These are phyloP conservation scores for Penicillium brasilianum DNA, from an alignment of 2,329 filamentous ascomycete species.

Conservation along the genomic window DNA sequence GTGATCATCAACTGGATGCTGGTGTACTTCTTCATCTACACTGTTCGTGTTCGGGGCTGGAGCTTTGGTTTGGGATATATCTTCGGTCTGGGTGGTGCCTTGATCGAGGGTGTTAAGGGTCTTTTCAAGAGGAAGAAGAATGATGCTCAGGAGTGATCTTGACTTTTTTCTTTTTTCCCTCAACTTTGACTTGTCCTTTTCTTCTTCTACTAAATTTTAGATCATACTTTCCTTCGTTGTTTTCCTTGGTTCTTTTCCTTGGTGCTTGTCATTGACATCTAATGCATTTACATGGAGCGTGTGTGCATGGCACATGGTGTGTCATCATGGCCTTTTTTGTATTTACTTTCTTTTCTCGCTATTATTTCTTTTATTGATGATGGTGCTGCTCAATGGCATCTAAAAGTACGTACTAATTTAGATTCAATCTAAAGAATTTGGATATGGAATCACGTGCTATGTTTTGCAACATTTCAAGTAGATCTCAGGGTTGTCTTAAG, in stretches of 20 bases:
- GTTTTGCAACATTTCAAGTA: too few relatives aligned
- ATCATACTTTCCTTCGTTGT: background rate
- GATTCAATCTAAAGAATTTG: background rate
- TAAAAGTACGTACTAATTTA: background rate
- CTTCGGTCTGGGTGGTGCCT: constrained; percentile 56
- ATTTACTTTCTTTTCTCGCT: background rate
- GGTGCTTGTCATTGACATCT: constrained; percentile 10
- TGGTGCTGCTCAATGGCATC: background rate
- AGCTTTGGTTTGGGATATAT: constrained; percentile 68
- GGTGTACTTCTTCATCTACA: constrained; percentile 79
- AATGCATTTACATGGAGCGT: constrained; percentile 32
- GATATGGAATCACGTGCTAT: background rate
- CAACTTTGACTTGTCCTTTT: background rate
- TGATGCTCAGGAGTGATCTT: constrained; percentile 23
- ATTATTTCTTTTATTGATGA: background rate
- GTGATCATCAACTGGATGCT: constrained; percentile 72
- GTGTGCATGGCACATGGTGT: constrained; percentile 7
- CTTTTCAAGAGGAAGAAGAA: constrained; percentile 32
- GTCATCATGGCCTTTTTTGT: constrained; percentile 6
- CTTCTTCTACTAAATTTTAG: background rate
- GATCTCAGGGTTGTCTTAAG: background rate
- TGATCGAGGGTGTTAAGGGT: constrained; percentile 40
- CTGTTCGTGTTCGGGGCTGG: constrained; percentile 72
- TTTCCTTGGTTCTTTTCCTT: constrained; percentile 5
- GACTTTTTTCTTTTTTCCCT: background rate